A percentile compares a stretch with the other conserved stretches of the same genome.
phyloP scores from a whole-genome alignment of 2,329 filamentous ascomycete genomes.

The Ilyonectria destructans region DNA sequence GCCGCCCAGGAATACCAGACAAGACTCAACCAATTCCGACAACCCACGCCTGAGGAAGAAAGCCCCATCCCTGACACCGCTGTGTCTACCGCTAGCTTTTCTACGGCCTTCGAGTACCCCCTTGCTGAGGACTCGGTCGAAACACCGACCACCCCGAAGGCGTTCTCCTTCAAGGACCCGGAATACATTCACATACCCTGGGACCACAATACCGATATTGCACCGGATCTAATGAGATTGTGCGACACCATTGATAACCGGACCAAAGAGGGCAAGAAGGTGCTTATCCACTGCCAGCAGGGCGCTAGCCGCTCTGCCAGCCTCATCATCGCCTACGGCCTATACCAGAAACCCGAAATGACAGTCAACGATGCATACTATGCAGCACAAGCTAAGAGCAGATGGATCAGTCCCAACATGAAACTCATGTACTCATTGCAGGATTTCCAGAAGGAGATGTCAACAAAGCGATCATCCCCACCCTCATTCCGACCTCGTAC shows the following conservation, averaged over 20 bases:
- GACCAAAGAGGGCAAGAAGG: conserved; percentile 81
- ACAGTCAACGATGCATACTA: conserved; percentile 89
- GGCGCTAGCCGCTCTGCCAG: conserved; percentile 89
- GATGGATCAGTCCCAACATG: conserved; percentile 94
- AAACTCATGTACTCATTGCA: conserved; percentile 91
- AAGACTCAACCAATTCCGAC: conserved; percentile 50
- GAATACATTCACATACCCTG: conserved; percentile 92
- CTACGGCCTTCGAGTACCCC: conserved; percentile 74
- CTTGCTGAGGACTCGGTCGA: conserved; percentile 56
- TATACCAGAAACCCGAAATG: conserved; percentile 83
- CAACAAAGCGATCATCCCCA: conserved; percentile 64
- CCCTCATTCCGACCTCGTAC: conserved; percentile 66
- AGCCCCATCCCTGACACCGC: conserved; percentile 70
- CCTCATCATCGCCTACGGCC: conserved; percentile 87
- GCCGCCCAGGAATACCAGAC: conserved; percentile 51
- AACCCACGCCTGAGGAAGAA: conserved; percentile 53
- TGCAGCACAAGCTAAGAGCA: conserved; percentile 84
- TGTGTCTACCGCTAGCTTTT: conserved; percentile 70
- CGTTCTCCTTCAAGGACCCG: conserved; percentile 68
- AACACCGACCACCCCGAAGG: conserved; percentile 72
- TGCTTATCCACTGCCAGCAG: conserved; percentile 89
- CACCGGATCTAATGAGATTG: conserved; percentile 81
- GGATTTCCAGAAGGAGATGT: conserved; percentile 80
- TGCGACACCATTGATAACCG: conserved; percentile 84
- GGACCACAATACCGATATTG: conserved; percentile 92